These are phyloP conservation scores for Glycine soja DNA, from an alignment of 306 rosid genomes.

Conservation along the genomic window DNA sequence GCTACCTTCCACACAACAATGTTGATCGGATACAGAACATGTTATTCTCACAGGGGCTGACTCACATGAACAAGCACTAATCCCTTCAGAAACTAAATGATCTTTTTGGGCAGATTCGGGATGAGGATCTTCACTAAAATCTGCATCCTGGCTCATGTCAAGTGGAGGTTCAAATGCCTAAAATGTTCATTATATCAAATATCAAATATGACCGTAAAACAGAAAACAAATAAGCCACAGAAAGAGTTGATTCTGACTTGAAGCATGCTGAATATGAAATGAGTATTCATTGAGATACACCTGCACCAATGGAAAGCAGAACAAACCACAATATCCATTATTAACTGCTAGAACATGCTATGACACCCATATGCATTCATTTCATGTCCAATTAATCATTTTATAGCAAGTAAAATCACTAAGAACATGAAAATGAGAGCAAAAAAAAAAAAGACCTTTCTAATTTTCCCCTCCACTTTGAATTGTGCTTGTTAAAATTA, in stretches of 20 bases:
- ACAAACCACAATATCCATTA: slow-evolving; percentile 41
- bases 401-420: slow-evolving; percentile 1
- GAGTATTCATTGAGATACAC: slow-evolving; percentile 82
- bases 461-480: neutral
- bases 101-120: slow-evolving; percentile 47
- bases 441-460: neutral
- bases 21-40: slow-evolving; percentile 57
- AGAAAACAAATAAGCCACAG: slow-evolving; percentile 3
- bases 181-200: slow-evolving; percentile 22
- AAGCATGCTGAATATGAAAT: slow-evolving; percentile 91
- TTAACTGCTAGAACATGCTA: neutral
- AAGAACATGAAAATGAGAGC: neutral
- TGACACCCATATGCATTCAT: neutral
- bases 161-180: slow-evolving; percentile 97
- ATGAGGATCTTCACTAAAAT: slow-evolving; percentile 58
- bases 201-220: slow-evolving; percentile 33
- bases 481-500: slow-evolving; percentile 12
- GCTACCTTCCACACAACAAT: slow-evolving; percentile 57
- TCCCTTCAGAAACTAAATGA: slow-evolving; percentile 52
- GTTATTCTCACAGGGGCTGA: slow-evolving; percentile 58
- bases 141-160: slow-evolving; percentile 80
- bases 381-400: neutral
- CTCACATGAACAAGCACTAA: slow-evolving; percentile 55
- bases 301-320: slow-evolving; percentile 60
- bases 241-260: slow-evolving; percentile 65